These are phyloP conservation scores for Fusarium torulosum DNA, from an alignment of 2,329 filamentous ascomycete species.

Conservation along the genomic window DNA sequence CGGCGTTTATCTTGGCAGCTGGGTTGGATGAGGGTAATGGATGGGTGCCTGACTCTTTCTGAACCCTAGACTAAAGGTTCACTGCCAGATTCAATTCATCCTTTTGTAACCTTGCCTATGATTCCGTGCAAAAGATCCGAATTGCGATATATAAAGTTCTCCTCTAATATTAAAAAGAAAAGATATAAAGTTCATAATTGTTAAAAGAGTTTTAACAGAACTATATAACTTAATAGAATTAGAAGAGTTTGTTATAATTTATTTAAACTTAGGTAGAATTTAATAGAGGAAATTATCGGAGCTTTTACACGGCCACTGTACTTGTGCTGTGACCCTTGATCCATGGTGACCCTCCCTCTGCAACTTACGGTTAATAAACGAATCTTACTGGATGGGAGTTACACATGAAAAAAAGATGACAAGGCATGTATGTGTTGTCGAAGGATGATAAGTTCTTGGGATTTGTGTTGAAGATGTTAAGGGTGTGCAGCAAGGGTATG, in stretches of 20 bases:
- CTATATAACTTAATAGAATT: too few relatives aligned
- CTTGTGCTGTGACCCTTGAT: slow-evolving; percentile 3
- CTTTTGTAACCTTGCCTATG: slow-evolving; percentile 10
- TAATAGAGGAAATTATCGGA: too few relatives aligned
- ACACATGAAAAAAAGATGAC: not conserved
- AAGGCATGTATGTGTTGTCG: slow-evolving; percentile 1
- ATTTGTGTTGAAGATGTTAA: not conserved
- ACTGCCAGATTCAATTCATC: slow-evolving; percentile 25
- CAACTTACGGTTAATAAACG: slow-evolving; percentile 9
- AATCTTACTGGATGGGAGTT: not conserved
- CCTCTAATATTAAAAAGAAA: too few relatives aligned
- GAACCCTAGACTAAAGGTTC: slow-evolving; percentile 28
- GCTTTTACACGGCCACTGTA: too few relatives aligned
- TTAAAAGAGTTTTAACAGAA: too few relatives aligned
- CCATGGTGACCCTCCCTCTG: slow-evolving; percentile 8
- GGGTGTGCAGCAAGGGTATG: not conserved
- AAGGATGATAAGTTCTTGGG: not conserved
- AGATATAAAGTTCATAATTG: too few relatives aligned
- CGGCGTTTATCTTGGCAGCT: slow-evolving; percentile 41
- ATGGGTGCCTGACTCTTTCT: slow-evolving; percentile 16
- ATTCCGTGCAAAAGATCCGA: too few relatives aligned
- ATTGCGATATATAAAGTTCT: too few relatives aligned
- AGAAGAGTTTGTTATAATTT: too few relatives aligned
- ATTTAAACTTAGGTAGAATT: too few relatives aligned
- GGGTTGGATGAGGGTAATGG: slow-evolving; percentile 23